Evolutionary conservation across 1,284 basidiomycete genomes (phyloP).

Genomic region (Meira nashicola): DNA sequence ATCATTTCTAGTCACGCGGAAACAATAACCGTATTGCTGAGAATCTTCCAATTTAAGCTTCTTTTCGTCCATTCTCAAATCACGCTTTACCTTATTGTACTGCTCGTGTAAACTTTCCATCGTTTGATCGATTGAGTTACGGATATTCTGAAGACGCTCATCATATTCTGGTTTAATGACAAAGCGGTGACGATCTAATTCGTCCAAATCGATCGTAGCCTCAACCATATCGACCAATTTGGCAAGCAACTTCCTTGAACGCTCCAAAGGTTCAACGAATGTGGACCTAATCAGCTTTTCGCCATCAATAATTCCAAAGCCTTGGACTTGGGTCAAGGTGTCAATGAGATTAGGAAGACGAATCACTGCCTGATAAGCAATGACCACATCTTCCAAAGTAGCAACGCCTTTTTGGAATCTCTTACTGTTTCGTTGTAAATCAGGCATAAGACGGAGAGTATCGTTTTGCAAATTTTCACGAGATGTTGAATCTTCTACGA

Average conservation of each 20-base stretch:
- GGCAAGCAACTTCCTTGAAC: conserved; percentile 24
- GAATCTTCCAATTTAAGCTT: conserved; percentile 95
- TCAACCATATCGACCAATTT: conserved; percentile 90
- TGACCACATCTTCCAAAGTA: conserved; percentile 87
- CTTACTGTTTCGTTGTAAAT: conserved; percentile 87
- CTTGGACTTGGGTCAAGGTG: conserved; percentile 56
- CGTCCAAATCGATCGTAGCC: conserved; percentile 84
- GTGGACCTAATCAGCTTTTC: conserved; percentile 24
- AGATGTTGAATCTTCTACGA: conserved; percentile 72
- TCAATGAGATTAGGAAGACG: conserved; percentile 74
- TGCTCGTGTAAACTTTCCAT: conserved; percentile 80
- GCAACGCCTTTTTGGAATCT: conserved; percentile 81
- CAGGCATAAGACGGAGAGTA: conserved; percentile 83
- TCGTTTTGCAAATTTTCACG: conserved; percentile 74
- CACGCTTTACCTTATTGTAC: conserved; percentile 68
- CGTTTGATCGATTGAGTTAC: conserved; percentile 65
- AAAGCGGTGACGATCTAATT: conserved; percentile 77
- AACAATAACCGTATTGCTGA: conserved; percentile 83
- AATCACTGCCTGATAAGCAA: conserved; percentile 71
- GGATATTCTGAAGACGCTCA: conserved; percentile 66
- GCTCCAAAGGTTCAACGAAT: conserved; percentile 27
- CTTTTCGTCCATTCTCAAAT: conserved; percentile 84
- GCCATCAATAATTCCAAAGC: conserved; percentile 19
- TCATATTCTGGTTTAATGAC: conserved; percentile 92
- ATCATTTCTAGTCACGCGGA: conserved; percentile 73